Base-by-base conservation (phyloP, 495 filamentous ascomycete species). In the Tuber umbilicatum region DNA sequence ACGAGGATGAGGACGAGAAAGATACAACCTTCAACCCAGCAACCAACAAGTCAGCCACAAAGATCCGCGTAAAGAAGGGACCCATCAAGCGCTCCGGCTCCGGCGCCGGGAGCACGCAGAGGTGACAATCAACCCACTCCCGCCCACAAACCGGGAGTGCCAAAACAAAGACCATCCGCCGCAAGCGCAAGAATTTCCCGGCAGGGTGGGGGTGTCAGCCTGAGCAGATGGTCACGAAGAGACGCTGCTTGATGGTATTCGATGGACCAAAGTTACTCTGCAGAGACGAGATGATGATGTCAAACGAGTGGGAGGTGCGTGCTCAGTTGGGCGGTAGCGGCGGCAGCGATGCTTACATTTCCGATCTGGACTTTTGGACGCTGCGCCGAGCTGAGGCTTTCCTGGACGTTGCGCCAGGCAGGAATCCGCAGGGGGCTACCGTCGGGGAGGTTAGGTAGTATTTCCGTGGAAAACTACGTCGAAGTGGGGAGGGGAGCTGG, bases 241-340 rank as follows among this genome's bases (percentile, higher is more conserved):
- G 97, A 89, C 91, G 96, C 31, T 94, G 97, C 21, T 85, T 98
- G 74, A 92, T 92, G 78, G 93, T 97, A 27, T 99, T 96, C 77
- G 94, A 98, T 80, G 96, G 96, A 3, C 88, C 87, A 19, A 88
- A 94, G 72, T 89, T 94, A 12, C 87, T 99, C 74, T 94, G 91
- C 88, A 97, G 97, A 85, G 96, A 99, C 83, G 96, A 98, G 86
- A 97, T 98, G 95, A 95, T 97, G 93, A 90, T 99, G 60, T 92
- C 93, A 80, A 92, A 91, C 38, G 93, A 97, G 78, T 95, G 94
- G 79, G 96, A 99, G 84, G 93, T 98, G 71, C 88, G 89, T 75
- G 89, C 89, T 76, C 89, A 89, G 64, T 87, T 88, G 9, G 87
- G 86, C 70, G 86, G 85, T 31, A 83, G 83, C 81, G 86, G 86